Base-by-base conservation (phyloP, 495 filamentous ascomycete species). In the Bacidia rubella region DNA sequence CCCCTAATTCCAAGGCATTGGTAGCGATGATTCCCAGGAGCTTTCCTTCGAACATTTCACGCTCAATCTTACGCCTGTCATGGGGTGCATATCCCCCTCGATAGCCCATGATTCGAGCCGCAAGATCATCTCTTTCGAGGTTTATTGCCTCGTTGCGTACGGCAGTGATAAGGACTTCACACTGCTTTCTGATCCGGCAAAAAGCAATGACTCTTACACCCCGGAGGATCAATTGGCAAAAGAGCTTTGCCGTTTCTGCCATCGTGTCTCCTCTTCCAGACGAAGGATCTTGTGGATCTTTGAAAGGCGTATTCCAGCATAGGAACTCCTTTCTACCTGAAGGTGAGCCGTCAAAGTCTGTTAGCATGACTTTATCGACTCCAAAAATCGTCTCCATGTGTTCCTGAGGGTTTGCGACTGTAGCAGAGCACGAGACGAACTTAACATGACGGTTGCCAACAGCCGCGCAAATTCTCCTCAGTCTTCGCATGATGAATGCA, bases 271-370 rank as follows among this genome's bases (percentile, higher is more conserved):
- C 88, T 35, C 92, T 79, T 5, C 90, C 90, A 52, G 85, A 92
- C 0, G 84, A 77, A 11, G 89, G 87, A 65, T 97, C 92, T 7
- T 71, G 70, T 1, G 89, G 86, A 60, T 95, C 92, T 69, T 87
- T 95, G 69, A 82, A 95, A 2, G 92, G 93, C 1, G 93, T 95
- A 57, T 97, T 97, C 92, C 92, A 99, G 67, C 88, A 95, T 7
- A 99, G 66, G 52, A 97, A 97, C 63, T 95, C 89, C 60, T 99
- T 99, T 23, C 87, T 74, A 5, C 92, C 92, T 11, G 87, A 86
- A 1, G 92, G 93, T 2, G 89, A 95, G 2, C 92, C 92, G 60
- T 97, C 92, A 64, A 87, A 88, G 67, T 95, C 87, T 1, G 86
- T 80, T 35, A 97, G 62, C 52, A 74, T 76, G 9, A 95, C 84